These are phyloP conservation scores for Arctium lappa DNA, from an alignment of 129 eudicot genomes.

Conservation along the genomic window DNA sequence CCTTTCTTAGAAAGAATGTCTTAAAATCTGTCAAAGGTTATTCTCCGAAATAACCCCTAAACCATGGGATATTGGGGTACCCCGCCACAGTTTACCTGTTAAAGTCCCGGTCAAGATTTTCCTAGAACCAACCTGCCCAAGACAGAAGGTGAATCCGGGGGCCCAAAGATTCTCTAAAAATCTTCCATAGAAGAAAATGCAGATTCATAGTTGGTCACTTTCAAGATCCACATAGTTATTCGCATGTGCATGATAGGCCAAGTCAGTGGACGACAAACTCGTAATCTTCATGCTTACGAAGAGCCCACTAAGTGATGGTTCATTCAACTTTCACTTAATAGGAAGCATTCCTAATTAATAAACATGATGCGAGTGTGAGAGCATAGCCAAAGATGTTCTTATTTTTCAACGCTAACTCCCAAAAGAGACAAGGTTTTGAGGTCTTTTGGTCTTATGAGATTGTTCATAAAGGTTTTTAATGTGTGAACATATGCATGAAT, in stretches of 20 bases:
- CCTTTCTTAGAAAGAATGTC: neutral
- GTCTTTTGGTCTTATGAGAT: neutral
- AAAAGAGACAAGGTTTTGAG: neutral
- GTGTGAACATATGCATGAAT: neutral
- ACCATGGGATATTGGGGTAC: neutral
- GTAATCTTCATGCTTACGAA: neutral
- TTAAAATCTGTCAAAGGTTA: neutral
- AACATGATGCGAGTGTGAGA: neutral
- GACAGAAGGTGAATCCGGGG: constrained; percentile 18
- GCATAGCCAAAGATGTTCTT: neutral
- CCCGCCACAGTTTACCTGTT: constrained; percentile 11
- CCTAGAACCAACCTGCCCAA: neutral
- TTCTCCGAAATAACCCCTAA: neutral
- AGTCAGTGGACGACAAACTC: constrained; percentile 32
- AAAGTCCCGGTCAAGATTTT: constrained; percentile 30
- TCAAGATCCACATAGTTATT: constrained; percentile 34
- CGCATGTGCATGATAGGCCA: constrained; percentile 29
- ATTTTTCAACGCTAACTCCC: neutral
- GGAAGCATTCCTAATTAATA: constrained; percentile 9
- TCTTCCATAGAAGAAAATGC: constrained; percentile 28
- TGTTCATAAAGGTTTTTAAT: neutral
- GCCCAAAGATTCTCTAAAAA: constrained; percentile 22
- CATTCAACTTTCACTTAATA: constrained; percentile 25
- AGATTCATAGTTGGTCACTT: constrained; percentile 47
- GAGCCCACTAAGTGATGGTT: neutral